Evolutionary conservation across 2,329 filamentous ascomycete species (phyloP).

Genomic region (Botryotinia convoluta): DNA sequence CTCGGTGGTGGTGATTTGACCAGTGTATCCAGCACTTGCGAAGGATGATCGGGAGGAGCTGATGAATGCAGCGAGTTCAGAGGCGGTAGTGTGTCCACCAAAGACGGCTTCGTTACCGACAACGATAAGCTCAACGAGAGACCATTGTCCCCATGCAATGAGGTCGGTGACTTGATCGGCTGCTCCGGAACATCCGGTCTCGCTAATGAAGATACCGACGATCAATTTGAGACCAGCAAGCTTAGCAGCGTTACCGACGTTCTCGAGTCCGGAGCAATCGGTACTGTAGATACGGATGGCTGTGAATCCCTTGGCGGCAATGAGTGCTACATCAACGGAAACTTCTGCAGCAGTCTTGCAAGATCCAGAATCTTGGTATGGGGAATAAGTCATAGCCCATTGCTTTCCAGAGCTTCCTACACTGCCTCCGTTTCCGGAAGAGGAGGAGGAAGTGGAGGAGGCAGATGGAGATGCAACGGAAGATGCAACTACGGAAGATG

Average conservation of each 20-base stretch:
- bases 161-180: conserved; percentile 68
- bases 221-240: conserved; percentile 73
- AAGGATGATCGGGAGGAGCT: conserved; percentile 62
- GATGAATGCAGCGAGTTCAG: conserved; percentile 70
- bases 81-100: conserved; percentile 64
- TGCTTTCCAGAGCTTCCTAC: conserved; percentile 38
- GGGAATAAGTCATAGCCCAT: conserved; percentile 79
- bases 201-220: conserved; percentile 81
- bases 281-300: conserved; percentile 84
- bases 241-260: conserved; percentile 68
- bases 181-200: conserved; percentile 57
- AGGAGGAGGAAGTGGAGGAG: conserved; percentile 51
- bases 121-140: conserved; percentile 73
- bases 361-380: conserved; percentile 56
- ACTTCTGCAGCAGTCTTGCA: conserved; percentile 67
- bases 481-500: conserved; percentile 39
- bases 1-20: conserved; percentile 81
- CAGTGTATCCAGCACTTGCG: conserved; percentile 63
- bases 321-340: conserved; percentile 56
- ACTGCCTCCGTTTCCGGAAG: conserved; percentile 28
- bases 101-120: conserved; percentile 91
- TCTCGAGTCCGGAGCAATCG: conserved; percentile 79
- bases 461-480: conserved; percentile 40
- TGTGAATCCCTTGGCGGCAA: conserved; percentile 65
- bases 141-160: conserved; percentile 69